Evolutionary conservation across 306 rosid species (phyloP), one percentile per base, ranked within the genome.

Genomic region (Ormosia emarginata): DNA sequence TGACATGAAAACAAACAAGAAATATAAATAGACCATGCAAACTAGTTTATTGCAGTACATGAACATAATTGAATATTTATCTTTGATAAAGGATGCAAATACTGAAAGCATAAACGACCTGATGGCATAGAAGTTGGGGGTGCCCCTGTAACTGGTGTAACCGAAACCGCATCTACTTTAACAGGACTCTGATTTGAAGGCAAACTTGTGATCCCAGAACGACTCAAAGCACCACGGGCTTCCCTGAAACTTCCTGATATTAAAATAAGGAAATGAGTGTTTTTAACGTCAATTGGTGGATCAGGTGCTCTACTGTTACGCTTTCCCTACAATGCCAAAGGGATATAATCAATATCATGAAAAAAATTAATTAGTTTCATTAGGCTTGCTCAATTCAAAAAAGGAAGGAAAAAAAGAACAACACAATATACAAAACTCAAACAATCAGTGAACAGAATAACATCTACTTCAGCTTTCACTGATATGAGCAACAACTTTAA

Each of bases 211-310:
- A 87, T 88, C 88, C 99, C 99, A 50, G 94, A 88, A 64, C 88
- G 93, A 90, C 88, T 92, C 82, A 93, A 86, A 81, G 92, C 93
- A 84, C 87, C 81, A 55, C 91, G 84, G 67, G 94, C 98, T 83
- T 96, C 99, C 91, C 90, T 83, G 85, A 96, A 93, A 86, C 82
- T 87, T 83, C 93, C 99, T 24, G 99, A 92, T 79, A 96, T 81
- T 71, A 96, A 89, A 86, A 96, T 77, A 84, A 96, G 92, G 87
- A 84, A 91, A 79, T 88, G 88, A 46, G 89, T 78, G 17, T 76
- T 84, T 84, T 96, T 92, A 14, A 74, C 89, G 72, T 93, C 99
- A 40, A 88, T 63, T n/a, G 94, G 88, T 61, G 92, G 91, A 85
- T 93, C 99, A 14, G 81, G 90, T 14, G 87, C 87, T 58, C 92